phyloP scores from a whole-genome alignment of 1,139 yeast species.

The Pichia cactophila region DNA sequence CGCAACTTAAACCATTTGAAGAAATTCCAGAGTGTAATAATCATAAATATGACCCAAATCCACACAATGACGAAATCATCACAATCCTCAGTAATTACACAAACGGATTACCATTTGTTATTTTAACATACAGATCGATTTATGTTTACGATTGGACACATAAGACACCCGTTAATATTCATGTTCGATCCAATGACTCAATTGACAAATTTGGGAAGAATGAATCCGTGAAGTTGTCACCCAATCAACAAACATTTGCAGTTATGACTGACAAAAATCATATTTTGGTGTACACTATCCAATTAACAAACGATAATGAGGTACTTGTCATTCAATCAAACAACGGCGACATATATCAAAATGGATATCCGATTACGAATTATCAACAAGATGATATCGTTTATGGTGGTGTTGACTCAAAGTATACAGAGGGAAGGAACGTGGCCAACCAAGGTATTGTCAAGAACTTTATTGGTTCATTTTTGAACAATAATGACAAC shows the following conservation, averaged over 20 bases:
- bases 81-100: constrained; percentile 6
- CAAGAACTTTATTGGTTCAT: constrained; percentile 21
- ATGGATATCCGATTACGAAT: constrained; percentile 34
- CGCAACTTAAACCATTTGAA: constrained; percentile 19
- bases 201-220: constrained; percentile 34
- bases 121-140: constrained; percentile 28
- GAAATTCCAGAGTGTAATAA: constrained; percentile 2
- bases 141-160: constrained; percentile 31
- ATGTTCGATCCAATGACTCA: constrained; percentile 33
- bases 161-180: constrained; percentile 33
- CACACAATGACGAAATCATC: constrained; percentile 23
- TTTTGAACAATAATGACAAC: constrained; percentile 18
- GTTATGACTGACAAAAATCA: constrained; percentile 29
- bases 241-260: constrained; percentile 25
- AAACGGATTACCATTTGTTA: constrained; percentile 23
- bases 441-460: constrained; percentile 23
- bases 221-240: constrained; percentile 22
- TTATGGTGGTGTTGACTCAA: constrained; percentile 13
- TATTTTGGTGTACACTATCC: constrained; percentile 29
- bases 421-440: constrained; percentile 9
- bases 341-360: constrained; percentile 37
- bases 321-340: constrained; percentile 34
- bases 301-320: constrained; percentile 27
- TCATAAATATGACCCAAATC: constrained; percentile 16
- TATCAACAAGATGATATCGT: constrained; percentile 19